These are phyloP conservation scores for Aspergillus panamensis DNA, from an alignment of 495 filamentous ascomycete species.

Conservation along the genomic window DNA sequence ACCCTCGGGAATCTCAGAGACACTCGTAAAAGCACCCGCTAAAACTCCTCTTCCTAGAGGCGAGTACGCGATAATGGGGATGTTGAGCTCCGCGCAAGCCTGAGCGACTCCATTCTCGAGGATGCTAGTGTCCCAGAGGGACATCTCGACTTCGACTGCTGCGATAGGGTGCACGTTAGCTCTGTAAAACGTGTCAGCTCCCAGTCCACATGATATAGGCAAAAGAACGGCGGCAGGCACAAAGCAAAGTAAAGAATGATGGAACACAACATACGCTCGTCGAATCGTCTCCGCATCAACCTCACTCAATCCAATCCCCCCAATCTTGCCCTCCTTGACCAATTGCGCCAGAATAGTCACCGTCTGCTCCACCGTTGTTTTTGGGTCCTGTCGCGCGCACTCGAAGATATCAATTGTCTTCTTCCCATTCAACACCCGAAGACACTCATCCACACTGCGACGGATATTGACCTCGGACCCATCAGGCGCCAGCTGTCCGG, in stretches of 20 bases:
- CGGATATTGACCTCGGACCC: slow-evolving; percentile 60
- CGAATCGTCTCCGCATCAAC: slow-evolving; percentile 70
- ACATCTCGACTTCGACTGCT: slow-evolving; percentile 77
- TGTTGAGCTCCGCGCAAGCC: slow-evolving; percentile 65
- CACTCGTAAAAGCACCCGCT: slow-evolving; percentile 60
- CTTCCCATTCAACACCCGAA: slow-evolving; percentile 57
- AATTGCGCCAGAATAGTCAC: slow-evolving; percentile 55
- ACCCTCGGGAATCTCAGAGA: slow-evolving; percentile 57
- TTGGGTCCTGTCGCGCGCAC: slow-evolving; percentile 66
- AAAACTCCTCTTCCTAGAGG: slow-evolving; percentile 52
- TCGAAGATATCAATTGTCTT: slow-evolving; percentile 85
- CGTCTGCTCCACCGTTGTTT: slow-evolving; percentile 56
- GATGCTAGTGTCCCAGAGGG: slow-evolving; percentile 63
- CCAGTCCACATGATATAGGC: no score
- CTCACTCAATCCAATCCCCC: slow-evolving; percentile 74
- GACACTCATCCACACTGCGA: slow-evolving; percentile 62
- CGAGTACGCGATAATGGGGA: slow-evolving; percentile 68
- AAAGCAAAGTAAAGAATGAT: no score
- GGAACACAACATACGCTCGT: slow-evolving; percentile 48
- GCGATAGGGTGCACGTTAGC: slow-evolving; percentile 65
- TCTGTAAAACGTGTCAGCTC: slow-evolving; percentile 18
- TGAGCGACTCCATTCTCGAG: slow-evolving; percentile 70
- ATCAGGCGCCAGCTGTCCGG: slow-evolving; percentile 41
- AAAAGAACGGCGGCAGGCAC: no score
- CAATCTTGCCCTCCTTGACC: slow-evolving; percentile 72